These are phyloP conservation scores for Xylaria sp. DNA, from an alignment of 2,329 filamentous ascomycete species.

Conservation along the genomic window DNA sequence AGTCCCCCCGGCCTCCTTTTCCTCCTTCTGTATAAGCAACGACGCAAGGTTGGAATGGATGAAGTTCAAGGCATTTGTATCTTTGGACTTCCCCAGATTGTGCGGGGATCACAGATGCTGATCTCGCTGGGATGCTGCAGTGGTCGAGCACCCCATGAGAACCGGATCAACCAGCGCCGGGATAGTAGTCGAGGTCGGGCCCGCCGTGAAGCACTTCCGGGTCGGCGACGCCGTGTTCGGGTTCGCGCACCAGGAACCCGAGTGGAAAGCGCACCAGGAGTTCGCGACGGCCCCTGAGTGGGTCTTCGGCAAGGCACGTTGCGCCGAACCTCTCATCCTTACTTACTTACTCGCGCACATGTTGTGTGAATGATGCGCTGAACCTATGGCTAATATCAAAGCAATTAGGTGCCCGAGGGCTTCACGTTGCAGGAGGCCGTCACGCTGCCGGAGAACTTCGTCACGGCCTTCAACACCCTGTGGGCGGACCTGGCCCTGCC, in stretches of 20 bases:
- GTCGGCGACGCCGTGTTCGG: conserved; percentile 60
- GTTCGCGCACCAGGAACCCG: conserved; percentile 51
- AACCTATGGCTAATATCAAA: conserved; percentile 1
- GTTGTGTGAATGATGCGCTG: too few species aligned
- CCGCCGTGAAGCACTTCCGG: conserved; percentile 45
- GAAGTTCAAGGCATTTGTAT: too few species aligned
- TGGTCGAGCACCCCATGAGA: conserved; percentile 52
- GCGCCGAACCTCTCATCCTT: neutral
- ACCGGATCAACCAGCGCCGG: conserved; percentile 57
- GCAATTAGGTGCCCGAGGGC: conserved; percentile 28
- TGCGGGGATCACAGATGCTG: too few species aligned
- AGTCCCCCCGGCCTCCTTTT: neutral
- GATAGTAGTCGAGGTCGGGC: conserved; percentile 54
- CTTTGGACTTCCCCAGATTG: neutral
- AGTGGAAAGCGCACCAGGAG: conserved; percentile 58
- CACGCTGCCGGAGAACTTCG: conserved; percentile 59
- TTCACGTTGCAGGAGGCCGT: conserved; percentile 30
- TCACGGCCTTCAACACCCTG: conserved; percentile 61
- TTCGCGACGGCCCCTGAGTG: conserved; percentile 56
- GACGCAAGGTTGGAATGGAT: neutral
- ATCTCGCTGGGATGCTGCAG: neutral
- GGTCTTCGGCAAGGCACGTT: conserved; percentile 46
- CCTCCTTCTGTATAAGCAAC: neutral
- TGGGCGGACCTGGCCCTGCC: conserved; percentile 54
- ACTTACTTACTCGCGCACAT: too few species aligned